Conservation (phyloP, 768 basidiomycete species). For the Leccinum arenicola region DNA sequence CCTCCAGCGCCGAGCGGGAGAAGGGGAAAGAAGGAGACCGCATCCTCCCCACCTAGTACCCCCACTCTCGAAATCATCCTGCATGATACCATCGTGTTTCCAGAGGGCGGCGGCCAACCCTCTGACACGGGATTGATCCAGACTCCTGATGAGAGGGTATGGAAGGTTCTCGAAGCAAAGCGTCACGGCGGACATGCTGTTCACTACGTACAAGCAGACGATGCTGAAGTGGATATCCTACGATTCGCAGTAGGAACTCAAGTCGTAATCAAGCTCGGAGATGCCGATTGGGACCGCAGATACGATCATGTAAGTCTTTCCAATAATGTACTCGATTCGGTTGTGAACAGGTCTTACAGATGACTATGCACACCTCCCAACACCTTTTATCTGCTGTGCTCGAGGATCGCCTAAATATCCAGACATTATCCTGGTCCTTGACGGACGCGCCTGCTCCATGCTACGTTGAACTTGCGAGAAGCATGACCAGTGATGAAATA, state of each 20-base stretch:
- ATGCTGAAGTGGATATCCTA: conserved; percentile 40
- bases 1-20: conserved; percentile 41
- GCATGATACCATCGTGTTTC: conserved; percentile 78
- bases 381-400: conserved; percentile 81
- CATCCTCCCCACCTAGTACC: conserved; percentile 41
- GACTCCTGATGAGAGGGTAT: conserved; percentile 41
- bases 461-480: conserved; percentile 74
- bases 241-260: conserved; percentile 49
- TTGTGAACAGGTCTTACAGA: conserved; percentile 37
- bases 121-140: conserved; percentile 65
- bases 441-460: conserved; percentile 63
- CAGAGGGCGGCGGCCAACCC: conserved; percentile 82
- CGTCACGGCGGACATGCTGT: conserved; percentile 72
- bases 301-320: conserved; percentile 63
- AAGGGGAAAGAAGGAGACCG: conserved; percentile 52
- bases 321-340: background rate
- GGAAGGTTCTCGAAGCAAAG: conserved; percentile 64
- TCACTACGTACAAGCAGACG: conserved; percentile 57
- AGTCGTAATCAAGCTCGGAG: conserved; percentile 53
- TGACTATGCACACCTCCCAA: conserved; percentile 84
- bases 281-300: conserved; percentile 60
- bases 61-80: conserved; percentile 64
- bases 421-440: conserved; percentile 82
- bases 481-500: conserved; percentile 64
- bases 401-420: conserved; percentile 57